These are phyloP conservation scores for Ascochyta clinopodiicola DNA, from an alignment of 2,329 filamentous ascomycete genomes.

Conservation along the genomic window DNA sequence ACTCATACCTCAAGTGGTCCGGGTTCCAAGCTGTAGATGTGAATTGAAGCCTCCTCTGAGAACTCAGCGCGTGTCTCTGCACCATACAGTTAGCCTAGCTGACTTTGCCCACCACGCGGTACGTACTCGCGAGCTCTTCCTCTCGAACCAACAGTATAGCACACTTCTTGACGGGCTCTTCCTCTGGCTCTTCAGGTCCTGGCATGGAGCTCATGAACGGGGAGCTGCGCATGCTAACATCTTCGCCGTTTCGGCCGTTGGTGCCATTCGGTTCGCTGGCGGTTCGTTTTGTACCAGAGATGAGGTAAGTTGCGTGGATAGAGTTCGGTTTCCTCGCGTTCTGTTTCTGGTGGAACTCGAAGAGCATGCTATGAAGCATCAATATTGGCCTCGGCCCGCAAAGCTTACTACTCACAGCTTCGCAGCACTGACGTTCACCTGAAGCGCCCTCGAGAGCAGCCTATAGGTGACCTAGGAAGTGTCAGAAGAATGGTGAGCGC, in stretches of 20 bases:
- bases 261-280: conserved; percentile 46
- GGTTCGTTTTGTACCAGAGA: conserved; percentile 71
- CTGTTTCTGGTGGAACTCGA: conserved; percentile 80
- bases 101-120: background rate
- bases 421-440: conserved; percentile 83
- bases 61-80: conserved; percentile 72
- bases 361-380: conserved; percentile 71
- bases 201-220: conserved; percentile 72
- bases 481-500: conserved; percentile 15
- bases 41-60: conserved; percentile 76
- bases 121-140: conserved; percentile 71
- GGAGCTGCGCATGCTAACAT: conserved; percentile 71
- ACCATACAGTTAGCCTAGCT: conserved; percentile 19
- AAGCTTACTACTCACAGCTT: conserved; percentile 72
- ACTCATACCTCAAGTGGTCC: conserved; percentile 67
- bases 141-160: conserved; percentile 74
- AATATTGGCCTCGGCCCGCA: conserved; percentile 16
- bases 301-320: conserved; percentile 90
- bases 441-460: conserved; percentile 78
- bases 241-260: conserved; percentile 62
- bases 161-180: conserved; percentile 61
- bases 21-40: conserved; percentile 84
- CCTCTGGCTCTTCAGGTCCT: conserved; percentile 49
- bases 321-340: conserved; percentile 75
- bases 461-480: conserved; percentile 80